These are phyloP conservation scores for Tremella mesenterica DNA, from an alignment of 768 basidiomycete genomes.

Conservation along the genomic window DNA sequence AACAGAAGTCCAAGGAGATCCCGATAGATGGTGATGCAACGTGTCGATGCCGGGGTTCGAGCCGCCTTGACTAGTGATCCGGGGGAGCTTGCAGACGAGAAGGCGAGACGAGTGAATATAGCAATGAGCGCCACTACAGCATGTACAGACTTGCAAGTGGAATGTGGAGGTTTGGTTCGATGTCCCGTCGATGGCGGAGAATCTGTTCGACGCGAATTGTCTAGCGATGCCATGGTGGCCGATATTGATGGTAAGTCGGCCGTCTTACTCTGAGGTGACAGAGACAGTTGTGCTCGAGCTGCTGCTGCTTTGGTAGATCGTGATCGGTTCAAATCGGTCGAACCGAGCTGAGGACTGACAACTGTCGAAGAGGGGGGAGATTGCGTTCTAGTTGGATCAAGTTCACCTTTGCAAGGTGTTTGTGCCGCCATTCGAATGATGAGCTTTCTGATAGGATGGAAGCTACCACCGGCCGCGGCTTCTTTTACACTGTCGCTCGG, in stretches of 20 bases:
- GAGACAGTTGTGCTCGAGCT: neutral
- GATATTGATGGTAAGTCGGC: slow-evolving; percentile 26
- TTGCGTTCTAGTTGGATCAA: neutral
- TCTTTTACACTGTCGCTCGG: slow-evolving; percentile 25
- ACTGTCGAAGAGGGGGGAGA: slow-evolving; percentile 5
- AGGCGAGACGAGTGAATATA: slow-evolving; percentile 46
- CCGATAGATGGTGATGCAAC: slow-evolving; percentile 45
- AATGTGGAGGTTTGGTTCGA: slow-evolving; percentile 12
- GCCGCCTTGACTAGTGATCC: slow-evolving; percentile 25
- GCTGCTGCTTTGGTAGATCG: slow-evolving; percentile 1
- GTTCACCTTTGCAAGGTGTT: slow-evolving; percentile 24
- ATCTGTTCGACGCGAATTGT: slow-evolving; percentile 3
- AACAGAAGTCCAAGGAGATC: slow-evolving; percentile 47
- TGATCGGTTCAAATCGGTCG: neutral
- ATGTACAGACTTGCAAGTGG: slow-evolving; percentile 24
- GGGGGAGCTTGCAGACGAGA: slow-evolving; percentile 37
- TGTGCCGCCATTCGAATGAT: slow-evolving; percentile 28
- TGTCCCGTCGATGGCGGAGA: slow-evolving; percentile 1
- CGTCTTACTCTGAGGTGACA: neutral
- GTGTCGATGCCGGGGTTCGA: slow-evolving; percentile 41
- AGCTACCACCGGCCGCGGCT: slow-evolving; percentile 25
- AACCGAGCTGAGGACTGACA: neutral
- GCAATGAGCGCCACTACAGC: slow-evolving; percentile 42
- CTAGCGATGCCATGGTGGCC: slow-evolving; percentile 1
- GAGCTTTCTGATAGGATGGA: slow-evolving; percentile 31